Conservation (phyloP, 441 rosid genomes). For the Erysimum pusillum region DNA sequence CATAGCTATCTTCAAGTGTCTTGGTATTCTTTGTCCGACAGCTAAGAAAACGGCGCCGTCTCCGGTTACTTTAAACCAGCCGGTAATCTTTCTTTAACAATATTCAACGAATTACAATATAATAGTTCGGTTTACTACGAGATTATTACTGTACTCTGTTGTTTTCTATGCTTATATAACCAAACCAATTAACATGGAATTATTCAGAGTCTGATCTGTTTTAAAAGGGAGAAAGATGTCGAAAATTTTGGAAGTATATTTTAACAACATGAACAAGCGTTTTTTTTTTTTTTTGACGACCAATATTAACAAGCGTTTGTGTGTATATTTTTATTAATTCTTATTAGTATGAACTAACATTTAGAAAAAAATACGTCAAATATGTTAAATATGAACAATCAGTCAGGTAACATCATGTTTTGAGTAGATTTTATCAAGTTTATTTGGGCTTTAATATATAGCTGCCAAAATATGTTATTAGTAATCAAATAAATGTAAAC, state of each 20-base stretch:
- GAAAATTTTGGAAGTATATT: background rate
- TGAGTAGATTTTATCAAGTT: background rate
- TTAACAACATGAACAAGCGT: too few relatives aligned
- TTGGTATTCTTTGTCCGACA: slow-evolving; percentile 2
- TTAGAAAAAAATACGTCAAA: background rate
- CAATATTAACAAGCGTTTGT: background rate
- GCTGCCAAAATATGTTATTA: background rate
- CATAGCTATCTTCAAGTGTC: slow-evolving; percentile 13
- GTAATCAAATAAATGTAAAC: background rate
- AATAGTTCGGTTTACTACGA: background rate
- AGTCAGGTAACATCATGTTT: background rate
- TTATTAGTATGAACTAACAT: background rate
- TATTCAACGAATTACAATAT: background rate
- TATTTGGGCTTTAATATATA: background rate
- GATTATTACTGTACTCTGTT: background rate
- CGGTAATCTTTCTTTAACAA: slow-evolving; percentile 29
- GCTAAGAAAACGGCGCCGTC: background rate
- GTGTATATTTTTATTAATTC: background rate
- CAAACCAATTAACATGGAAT: background rate
- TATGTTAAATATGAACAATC: background rate
- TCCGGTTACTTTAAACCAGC: slow-evolving; percentile 8
- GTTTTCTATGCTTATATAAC: background rate
- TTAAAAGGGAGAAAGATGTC: background rate
- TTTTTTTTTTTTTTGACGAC: too few relatives aligned
- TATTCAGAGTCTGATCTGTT: background rate